Percentiles rank a stretch among this genome's conserved stretches.
Evolutionary conservation across 2,329 filamentous ascomycete genomes (phyloP).

Genomic region (Dactylellina drechsleri): DNA sequence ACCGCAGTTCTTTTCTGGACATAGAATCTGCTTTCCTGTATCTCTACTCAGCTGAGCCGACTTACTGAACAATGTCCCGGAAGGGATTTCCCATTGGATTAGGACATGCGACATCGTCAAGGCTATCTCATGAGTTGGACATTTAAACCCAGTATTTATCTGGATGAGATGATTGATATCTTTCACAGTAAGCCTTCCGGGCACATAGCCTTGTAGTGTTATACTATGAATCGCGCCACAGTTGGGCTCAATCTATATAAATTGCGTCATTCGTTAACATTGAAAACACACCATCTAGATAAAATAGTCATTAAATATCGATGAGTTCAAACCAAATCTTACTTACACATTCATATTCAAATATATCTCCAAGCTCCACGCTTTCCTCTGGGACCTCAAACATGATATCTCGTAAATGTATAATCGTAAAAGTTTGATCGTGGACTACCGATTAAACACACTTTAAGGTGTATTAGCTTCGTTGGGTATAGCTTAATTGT

Average conservation of each 20-base stretch:
- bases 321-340: too few species aligned
- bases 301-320: too few species aligned
- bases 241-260: conserved; percentile 8
- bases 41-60: not conserved
- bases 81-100: not conserved
- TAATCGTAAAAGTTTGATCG: too few species aligned
- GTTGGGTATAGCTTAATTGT: too few species aligned
- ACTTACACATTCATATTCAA: too few species aligned
- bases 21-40: not conserved
- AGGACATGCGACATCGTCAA: not conserved
- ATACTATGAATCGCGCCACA: not conserved
- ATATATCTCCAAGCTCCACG: too few species aligned
- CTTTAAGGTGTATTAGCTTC: too few species aligned
- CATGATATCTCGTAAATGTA: too few species aligned
- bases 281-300: too few species aligned
- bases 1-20: conserved; percentile 12
- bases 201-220: conserved; percentile 3
- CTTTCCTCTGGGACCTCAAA: too few species aligned
- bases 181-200: not conserved
- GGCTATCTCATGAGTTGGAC: conserved; percentile 4
- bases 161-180: conserved; percentile 13
- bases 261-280: not conserved
- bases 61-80: not conserved
- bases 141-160: conserved; percentile 9
- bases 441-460: too few species aligned